Evolutionary conservation across 2,329 filamentous ascomycete genomes (phyloP).

Genomic region (Alternaria metachromatica): DNA sequence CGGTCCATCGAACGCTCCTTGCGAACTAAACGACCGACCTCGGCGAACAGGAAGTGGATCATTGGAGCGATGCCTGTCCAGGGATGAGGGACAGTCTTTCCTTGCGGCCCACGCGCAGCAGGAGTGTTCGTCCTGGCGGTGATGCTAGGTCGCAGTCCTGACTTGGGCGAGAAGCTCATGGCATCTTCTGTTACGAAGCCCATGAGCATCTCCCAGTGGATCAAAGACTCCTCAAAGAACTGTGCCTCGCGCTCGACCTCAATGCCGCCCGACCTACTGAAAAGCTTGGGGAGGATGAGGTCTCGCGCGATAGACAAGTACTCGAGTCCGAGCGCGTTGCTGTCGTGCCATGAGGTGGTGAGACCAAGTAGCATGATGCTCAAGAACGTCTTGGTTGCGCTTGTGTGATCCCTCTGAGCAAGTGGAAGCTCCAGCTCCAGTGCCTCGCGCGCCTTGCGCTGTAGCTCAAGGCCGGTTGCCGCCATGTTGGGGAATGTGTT

Average conservation of each 20-base stretch:
- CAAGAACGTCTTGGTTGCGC: slow-evolving; percentile 61
- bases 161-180: slow-evolving; percentile 42
- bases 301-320: slow-evolving; percentile 58
- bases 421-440: slow-evolving; percentile 58
- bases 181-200: slow-evolving; percentile 59
- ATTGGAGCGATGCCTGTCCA: slow-evolving; percentile 59
- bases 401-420: slow-evolving; percentile 49
- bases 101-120: slow-evolving; percentile 37
- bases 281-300: slow-evolving; percentile 54
- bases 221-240: slow-evolving; percentile 63
- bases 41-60: slow-evolving; percentile 54
- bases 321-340: slow-evolving; percentile 61
- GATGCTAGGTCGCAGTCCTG: slow-evolving; percentile 29
- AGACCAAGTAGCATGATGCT: slow-evolving; percentile 65
- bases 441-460: slow-evolving; percentile 60
- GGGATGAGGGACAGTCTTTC: slow-evolving; percentile 53
- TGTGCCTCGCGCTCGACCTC: slow-evolving; percentile 48
- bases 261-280: slow-evolving; percentile 41
- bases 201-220: slow-evolving; percentile 67
- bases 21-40: slow-evolving; percentile 55
- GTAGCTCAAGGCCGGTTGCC: slow-evolving; percentile 58
- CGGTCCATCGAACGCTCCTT: slow-evolving; percentile 42
- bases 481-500: slow-evolving; percentile 64
- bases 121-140: slow-evolving; percentile 27
- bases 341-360: slow-evolving; percentile 66